These are phyloP conservation scores for Eugenia klotzschiana DNA, from an alignment of 441 rosid species.

Conservation along the genomic window DNA sequence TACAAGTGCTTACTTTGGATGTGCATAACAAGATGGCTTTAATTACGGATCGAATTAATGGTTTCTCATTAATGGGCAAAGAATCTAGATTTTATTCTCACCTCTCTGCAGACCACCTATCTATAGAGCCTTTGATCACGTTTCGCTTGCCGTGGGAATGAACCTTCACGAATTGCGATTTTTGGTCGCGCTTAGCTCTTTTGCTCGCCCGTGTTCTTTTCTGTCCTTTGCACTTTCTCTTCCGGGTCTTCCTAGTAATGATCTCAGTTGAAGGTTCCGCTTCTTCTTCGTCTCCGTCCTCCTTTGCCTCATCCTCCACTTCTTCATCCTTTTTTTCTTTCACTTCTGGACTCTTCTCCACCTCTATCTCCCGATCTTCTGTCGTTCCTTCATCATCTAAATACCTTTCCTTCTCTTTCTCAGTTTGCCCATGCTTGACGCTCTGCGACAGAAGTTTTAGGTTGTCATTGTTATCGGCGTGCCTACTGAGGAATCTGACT, in stretches of 20 bases:
- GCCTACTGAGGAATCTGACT: constrained; percentile 36
- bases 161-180: constrained; percentile 17
- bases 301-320: neutral
- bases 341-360: neutral
- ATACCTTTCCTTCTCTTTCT: neutral
- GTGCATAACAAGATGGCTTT: neutral
- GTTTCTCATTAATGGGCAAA: neutral
- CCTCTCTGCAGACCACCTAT: constrained; percentile 82
- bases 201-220: neutral
- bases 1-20: neutral
- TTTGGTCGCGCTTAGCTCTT: constrained; percentile 15
- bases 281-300: constrained; percentile 11
- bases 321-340: neutral
- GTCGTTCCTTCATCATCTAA: neutral
- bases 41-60: neutral
- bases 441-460: neutral
- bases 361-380: neutral
- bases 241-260: neutral
- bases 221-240: neutral
- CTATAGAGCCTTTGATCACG: constrained; percentile 23
- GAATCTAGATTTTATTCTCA: neutral
- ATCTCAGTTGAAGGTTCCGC: neutral
- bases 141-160: constrained; percentile 24
- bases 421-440: neutral
- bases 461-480: constrained; percentile 9